Evolutionary conservation across 306 rosid genomes (phyloP).

Genomic region (Pyrus communis): DNA sequence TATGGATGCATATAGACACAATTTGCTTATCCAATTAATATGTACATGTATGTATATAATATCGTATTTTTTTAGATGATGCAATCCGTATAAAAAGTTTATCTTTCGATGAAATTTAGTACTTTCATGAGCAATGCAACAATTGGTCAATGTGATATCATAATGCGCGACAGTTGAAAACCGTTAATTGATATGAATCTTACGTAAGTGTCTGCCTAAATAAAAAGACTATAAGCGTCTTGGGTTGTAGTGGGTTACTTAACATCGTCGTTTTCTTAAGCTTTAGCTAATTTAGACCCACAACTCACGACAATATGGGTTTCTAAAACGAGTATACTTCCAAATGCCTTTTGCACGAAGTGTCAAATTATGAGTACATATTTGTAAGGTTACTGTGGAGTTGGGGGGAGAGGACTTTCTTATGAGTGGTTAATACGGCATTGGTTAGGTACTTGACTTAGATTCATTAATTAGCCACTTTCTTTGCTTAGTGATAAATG

Average conservation of each 20-base stretch:
- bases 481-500: neutral
- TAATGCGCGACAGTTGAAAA: neutral
- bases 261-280: too few species aligned
- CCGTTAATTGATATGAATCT: neutral
- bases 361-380: conserved; percentile 18
- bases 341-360: conserved; percentile 24
- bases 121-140: too few species aligned
- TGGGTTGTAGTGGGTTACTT: neutral
- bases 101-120: too few species aligned
- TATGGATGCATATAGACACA: neutral
- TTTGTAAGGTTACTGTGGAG: conserved; percentile 15
- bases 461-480: neutral
- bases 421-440: conserved; percentile 14
- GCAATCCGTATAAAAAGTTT: neutral
- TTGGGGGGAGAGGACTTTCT: conserved; percentile 20
- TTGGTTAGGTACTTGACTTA: conserved; percentile 31
- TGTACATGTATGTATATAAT: neutral
- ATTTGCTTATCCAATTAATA: neutral
- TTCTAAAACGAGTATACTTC: conserved; percentile 32
- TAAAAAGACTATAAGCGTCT: neutral
- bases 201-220: neutral
- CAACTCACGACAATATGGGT: conserved; percentile 5
- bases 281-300: neutral
- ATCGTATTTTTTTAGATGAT: neutral
- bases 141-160: too few species aligned